These are phyloP conservation scores for Lentinula novae-zelandiae DNA, from an alignment of 1,284 basidiomycete species.

Conservation along the genomic window DNA sequence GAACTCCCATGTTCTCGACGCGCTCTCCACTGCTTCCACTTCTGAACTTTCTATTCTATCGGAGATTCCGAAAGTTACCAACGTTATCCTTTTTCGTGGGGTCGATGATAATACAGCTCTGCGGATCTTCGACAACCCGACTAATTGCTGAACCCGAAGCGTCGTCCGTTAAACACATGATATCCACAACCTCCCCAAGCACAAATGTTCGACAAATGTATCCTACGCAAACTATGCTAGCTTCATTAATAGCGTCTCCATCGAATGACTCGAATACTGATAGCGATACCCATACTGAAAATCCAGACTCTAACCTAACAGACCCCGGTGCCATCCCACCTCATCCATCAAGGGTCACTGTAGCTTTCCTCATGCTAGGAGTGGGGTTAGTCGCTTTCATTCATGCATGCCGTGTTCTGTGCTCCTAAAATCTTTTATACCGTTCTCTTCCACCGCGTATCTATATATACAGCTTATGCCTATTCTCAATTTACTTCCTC, in stretches of 20 bases:
- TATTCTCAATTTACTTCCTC: constrained; percentile 2
- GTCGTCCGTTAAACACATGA: not conserved
- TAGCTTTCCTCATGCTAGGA: not conserved
- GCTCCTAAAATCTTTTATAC: too few relatives aligned
- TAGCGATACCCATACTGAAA: not conserved
- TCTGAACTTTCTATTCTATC: not conserved
- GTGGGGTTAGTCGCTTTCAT: not conserved
- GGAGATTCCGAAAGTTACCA: not conserved
- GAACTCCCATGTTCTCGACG: not conserved
- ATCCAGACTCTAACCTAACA: not conserved
- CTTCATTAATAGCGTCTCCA: not conserved
- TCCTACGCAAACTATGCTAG: not conserved
- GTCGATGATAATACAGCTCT: not conserved
- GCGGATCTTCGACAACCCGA: not conserved
- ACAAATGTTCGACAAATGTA: not conserved
- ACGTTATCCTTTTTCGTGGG: not conserved
- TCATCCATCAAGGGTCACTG: not conserved
- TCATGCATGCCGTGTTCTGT: not conserved
- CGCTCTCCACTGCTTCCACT: not conserved
- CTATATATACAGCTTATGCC: not conserved
- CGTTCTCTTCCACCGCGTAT: not conserved
- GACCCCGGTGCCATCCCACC: not conserved
- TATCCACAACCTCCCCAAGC: not conserved
- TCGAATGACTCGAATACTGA: not conserved
- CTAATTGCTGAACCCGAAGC: not conserved